Conservation (phyloP, 2,329 filamentous ascomycete genomes). For the Leptographium lundbergii region DNA sequence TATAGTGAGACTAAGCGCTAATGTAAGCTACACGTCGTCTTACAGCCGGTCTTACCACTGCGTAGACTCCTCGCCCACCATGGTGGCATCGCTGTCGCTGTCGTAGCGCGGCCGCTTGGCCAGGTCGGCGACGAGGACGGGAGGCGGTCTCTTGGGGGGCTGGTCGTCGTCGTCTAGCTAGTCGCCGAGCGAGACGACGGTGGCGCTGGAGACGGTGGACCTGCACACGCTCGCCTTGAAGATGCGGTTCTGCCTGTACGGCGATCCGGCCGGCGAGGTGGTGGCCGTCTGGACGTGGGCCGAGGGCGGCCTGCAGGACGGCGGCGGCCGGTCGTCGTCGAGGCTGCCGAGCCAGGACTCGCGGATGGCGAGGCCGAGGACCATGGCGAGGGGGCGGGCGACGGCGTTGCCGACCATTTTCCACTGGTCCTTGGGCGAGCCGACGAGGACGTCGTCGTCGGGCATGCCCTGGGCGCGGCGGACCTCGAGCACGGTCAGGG, state of each 20-base stretch:
- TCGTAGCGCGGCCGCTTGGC: neutral
- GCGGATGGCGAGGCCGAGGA: conserved; percentile 50
- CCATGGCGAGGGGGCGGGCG: conserved; percentile 52
- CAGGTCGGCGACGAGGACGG: neutral
- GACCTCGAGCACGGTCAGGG: conserved; percentile 52
- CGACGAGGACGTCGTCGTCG: conserved; percentile 59
- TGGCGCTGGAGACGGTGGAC: neutral
- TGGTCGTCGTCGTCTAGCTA: neutral
- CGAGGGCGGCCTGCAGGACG: neutral
- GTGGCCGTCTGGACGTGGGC: neutral
- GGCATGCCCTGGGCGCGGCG: conserved; percentile 57
- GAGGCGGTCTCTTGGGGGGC: neutral
- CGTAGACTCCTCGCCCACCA: neutral
- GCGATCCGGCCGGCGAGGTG: neutral
- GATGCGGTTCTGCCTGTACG: conserved; percentile 2
- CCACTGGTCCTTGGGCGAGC: conserved; percentile 40
- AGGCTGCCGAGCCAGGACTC: conserved; percentile 38
- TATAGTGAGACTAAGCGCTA: too few species aligned
- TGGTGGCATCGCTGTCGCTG: neutral
- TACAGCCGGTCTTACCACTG: too few species aligned
- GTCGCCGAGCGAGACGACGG: neutral
- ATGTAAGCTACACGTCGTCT: too few species aligned
- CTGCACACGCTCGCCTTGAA: conserved; percentile 5
- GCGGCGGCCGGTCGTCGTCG: conserved; percentile 13
- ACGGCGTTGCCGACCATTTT: conserved; percentile 68